Base-by-base conservation (phyloP, 306 rosid species). In the Inga leiocalycina region DNA sequence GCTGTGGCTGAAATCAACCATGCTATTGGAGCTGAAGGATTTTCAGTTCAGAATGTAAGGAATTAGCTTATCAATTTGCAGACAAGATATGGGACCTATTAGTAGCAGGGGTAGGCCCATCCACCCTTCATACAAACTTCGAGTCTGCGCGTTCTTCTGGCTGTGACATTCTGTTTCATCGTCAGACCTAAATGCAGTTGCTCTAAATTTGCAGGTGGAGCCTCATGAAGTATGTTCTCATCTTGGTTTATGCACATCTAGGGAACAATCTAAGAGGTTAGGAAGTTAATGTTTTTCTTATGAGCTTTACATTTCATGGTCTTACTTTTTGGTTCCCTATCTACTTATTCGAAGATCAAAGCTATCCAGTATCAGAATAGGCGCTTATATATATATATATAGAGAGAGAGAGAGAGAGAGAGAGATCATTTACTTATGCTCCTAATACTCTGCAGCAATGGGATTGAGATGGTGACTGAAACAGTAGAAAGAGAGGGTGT, bases 1-100 rank as follows among this genome's bases (percentile, higher is more conserved):
- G 76, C 86, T 80, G 90, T 94, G 77, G 82, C 98, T 80, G 89
- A 92, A 87, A 90, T 94, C 85, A 94, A 94, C 89, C 94, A 91
- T 74, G 98, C 98, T 67, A 92, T 94, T 61, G 97, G 98, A 83
- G 98, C 97, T 71, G 93, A 91, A 89, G 98, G 98, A 82, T 78
- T 94, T 89, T 90, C 19, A 94, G 93, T 79, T 82, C 88, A 80
- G 93, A 92, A 85, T 92, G 97, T 80, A 94, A 94, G 86, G 82
- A 80, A 48, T 86, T 92, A 45, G 91, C 91, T 72, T 83, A 94
- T 78, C 89, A 91, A 76, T 94, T 91, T 85, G 98, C 96, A 83
- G 93, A 94, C 74, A 5, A 59, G 84, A 92, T 94, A 75, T 92
- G 98, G 98, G 91, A 94, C 88, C 92, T 94, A 67, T 82, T 94